Percentiles rank a stretch among this genome's conserved stretches.
Evolutionary conservation across 2,329 filamentous ascomycete species (phyloP).

Genomic region (Achaetomium macrosporum): DNA sequence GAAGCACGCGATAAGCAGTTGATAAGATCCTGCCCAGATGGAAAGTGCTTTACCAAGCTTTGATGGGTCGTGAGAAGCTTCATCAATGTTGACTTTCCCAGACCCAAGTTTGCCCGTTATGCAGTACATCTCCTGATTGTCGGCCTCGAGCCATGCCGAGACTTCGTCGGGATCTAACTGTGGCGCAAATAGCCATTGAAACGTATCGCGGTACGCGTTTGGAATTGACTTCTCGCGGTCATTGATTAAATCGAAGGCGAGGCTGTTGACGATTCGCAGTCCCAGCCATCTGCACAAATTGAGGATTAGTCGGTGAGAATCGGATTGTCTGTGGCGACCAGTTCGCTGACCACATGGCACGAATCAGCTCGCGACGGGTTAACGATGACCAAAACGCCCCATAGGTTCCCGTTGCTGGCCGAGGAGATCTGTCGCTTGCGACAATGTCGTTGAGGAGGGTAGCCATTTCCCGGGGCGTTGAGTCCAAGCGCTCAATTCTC

Average conservation of each 20-base stretch:
- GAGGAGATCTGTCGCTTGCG: background rate
- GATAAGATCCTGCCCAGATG: constrained; percentile 7
- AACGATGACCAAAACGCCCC: too few relatives aligned
- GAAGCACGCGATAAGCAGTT: constrained; percentile 6
- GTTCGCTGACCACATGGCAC: background rate
- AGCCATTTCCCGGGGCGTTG: background rate
- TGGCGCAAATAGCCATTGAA: constrained; percentile 3
- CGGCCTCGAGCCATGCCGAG: background rate
- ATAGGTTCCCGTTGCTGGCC: too few relatives aligned
- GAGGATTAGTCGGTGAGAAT: background rate
- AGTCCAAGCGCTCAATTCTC: background rate
- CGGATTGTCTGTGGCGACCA: background rate
- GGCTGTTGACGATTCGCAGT: background rate
- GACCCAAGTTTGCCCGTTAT: constrained; percentile 13
- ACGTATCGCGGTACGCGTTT: background rate
- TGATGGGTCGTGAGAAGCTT: constrained; percentile 3
- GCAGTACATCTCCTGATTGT: constrained; percentile 11
- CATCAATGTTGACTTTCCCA: constrained; percentile 16
- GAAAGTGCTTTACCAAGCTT: background rate
- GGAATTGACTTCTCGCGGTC: background rate
- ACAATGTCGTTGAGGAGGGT: background rate
- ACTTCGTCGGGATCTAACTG: background rate
- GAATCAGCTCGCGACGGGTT: background rate
- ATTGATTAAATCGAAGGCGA: background rate
- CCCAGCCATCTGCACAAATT: background rate